These are phyloP conservation scores for Suzukiozyma palmioleophila DNA, from an alignment of 1,139 yeast genomes.

Conservation along the genomic window DNA sequence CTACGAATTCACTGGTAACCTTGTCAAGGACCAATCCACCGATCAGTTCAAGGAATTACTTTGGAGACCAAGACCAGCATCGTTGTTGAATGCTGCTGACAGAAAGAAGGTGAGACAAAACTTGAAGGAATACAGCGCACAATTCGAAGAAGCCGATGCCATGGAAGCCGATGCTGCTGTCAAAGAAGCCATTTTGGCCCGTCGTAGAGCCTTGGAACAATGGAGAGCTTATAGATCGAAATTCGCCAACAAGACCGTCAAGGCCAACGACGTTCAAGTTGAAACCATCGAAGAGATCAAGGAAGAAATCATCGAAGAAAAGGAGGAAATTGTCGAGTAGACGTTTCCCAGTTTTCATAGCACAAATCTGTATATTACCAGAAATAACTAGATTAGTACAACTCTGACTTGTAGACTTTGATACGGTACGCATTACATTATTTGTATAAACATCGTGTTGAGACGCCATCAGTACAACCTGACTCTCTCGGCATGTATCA, in stretches of 20 bases:
- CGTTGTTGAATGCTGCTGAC: conserved; percentile 70
- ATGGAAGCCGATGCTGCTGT: conserved; percentile 95
- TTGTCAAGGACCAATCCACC: conserved; percentile 68
- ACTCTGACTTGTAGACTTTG: no score
- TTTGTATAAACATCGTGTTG: no score
- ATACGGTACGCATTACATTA: no score
- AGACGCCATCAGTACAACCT: no score
- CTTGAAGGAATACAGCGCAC: conserved; percentile 83
- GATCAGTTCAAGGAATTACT: conserved; percentile 84
- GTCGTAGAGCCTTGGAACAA: conserved; percentile 78
- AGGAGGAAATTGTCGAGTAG: conserved; percentile 71
- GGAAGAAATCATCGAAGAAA: conserved; percentile 70
- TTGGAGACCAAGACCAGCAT: conserved; percentile 97
- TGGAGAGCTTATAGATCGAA: conserved; percentile 79
- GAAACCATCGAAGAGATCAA: conserved; percentile 67
- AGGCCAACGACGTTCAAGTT: conserved; percentile 50
- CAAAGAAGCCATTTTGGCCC: conserved; percentile 81
- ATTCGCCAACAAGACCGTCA: conserved; percentile 46
- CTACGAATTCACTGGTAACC: conserved; percentile 77
- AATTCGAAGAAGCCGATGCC: conserved; percentile 92
- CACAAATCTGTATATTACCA: neutral
- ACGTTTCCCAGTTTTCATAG: neutral
- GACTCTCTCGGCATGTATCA: no score
- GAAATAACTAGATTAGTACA: neutral
- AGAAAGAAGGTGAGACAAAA: conserved; percentile 88